Conservation (phyloP, 768 basidiomycete genomes). For the Phaeotremella fagi region DNA sequence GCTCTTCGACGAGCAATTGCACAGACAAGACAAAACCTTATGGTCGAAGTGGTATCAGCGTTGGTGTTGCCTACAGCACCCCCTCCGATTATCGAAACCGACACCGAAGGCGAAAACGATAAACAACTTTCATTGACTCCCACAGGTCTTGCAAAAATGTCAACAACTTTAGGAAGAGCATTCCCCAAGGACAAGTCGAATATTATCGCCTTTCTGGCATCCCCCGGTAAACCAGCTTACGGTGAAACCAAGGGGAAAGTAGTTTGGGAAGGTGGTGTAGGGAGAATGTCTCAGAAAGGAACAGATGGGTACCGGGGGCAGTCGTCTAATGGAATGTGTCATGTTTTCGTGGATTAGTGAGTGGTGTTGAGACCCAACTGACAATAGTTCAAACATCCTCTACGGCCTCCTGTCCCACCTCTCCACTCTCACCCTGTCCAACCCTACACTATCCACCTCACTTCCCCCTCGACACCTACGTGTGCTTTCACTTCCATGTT, state of each 20-base stretch:
- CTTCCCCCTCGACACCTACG: constrained; percentile 35
- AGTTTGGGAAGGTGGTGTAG: constrained; percentile 43
- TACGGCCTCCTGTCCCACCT: constrained; percentile 32
- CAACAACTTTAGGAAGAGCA: constrained; percentile 14
- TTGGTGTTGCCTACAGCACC: constrained; percentile 27
- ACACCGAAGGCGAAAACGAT: not conserved
- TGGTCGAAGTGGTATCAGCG: constrained; percentile 20
- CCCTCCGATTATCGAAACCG: not conserved
- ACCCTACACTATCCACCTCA: constrained; percentile 3
- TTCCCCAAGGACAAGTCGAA: constrained; percentile 25
- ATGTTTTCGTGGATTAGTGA: constrained; percentile 46
- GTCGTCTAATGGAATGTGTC: constrained; percentile 11
- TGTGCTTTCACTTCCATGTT: constrained; percentile 40
- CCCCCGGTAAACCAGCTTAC: constrained; percentile 13
- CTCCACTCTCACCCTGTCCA: constrained; percentile 2
- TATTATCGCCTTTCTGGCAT: constrained; percentile 21
- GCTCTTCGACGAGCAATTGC: constrained; percentile 21
- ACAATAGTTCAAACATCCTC: constrained; percentile 41
- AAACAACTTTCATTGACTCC: constrained; percentile 23
- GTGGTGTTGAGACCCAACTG: constrained; percentile 8
- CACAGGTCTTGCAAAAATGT: constrained; percentile 16
- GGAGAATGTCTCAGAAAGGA: constrained; percentile 19
- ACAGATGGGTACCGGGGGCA: constrained; percentile 17
- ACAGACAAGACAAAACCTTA: constrained; percentile 23
- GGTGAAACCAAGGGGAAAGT: constrained; percentile 34